Conservation (phyloP, 2,329 filamentous ascomycete species). For the Allantophomopsis lycopodina region DNA sequence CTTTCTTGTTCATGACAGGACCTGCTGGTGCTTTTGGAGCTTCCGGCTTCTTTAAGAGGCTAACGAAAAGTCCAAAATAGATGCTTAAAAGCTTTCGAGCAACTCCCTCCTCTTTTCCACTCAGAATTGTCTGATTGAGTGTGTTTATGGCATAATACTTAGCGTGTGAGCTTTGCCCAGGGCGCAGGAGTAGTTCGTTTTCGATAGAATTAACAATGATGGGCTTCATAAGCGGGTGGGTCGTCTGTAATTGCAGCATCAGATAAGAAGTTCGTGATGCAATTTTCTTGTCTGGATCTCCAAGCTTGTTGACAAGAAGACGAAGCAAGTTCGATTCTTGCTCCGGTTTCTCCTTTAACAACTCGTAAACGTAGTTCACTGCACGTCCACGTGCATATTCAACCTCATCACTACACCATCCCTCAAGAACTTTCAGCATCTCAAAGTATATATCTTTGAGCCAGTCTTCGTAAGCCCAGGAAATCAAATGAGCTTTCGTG, state of each 20-base stretch:
- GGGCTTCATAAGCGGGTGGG: constrained; percentile 87
- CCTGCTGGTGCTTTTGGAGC: constrained; percentile 21
- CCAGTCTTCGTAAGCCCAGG: constrained; percentile 92
- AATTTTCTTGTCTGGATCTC: constrained; percentile 91
- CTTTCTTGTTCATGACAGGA: constrained; percentile 31
- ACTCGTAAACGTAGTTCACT: constrained; percentile 80
- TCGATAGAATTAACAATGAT: constrained; percentile 78
- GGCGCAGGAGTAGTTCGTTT: constrained; percentile 74
- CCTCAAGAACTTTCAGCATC: constrained; percentile 78
- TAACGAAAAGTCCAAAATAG: constrained; percentile 83
- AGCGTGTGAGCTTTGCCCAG: constrained; percentile 74
- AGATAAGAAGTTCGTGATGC: constrained; percentile 87
- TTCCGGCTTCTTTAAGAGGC: constrained; percentile 53
- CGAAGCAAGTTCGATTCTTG: constrained; percentile 90
- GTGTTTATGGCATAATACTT: constrained; percentile 97
- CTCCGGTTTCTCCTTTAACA: constrained; percentile 91
- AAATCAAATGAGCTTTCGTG: constrained; percentile 63
- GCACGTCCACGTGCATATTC: constrained; percentile 82
- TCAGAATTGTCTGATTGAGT: constrained; percentile 90
- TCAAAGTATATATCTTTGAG: constrained; percentile 90
- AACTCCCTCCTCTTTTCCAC: constrained; percentile 66
- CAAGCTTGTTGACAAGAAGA: constrained; percentile 89
- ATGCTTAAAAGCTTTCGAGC: constrained; percentile 74
- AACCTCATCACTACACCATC: constrained; percentile 90
- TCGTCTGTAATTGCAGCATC: constrained; percentile 77